Evolutionary conservation across 2,329 filamentous ascomycete species (phyloP).

Genomic region (Fusarium sarcochroum): DNA sequence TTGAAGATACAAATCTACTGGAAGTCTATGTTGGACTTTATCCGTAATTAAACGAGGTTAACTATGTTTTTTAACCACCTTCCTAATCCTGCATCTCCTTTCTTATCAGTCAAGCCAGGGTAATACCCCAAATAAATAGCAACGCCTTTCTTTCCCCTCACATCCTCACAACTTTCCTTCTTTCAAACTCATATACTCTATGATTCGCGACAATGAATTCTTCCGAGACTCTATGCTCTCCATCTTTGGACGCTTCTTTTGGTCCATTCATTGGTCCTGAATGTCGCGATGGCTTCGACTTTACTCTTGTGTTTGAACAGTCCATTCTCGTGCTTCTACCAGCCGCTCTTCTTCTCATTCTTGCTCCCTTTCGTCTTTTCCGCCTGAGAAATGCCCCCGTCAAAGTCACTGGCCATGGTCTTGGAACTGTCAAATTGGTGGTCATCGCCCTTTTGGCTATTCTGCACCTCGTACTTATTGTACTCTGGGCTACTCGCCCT

Average conservation of each 20-base stretch:
- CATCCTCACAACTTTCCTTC: not conserved
- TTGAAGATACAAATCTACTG: no score
- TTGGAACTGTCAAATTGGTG: conserved; percentile 50
- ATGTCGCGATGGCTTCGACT: conserved; percentile 63
- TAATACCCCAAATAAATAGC: conserved; percentile 8
- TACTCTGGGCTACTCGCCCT: conserved; percentile 50
- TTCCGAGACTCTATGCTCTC: conserved; percentile 36
- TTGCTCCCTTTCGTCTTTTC: conserved; percentile 51
- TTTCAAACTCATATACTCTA: conserved; percentile 1
- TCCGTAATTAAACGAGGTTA: no score
- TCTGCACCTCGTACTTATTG: conserved; percentile 53
- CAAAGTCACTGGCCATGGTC: conserved; percentile 44
- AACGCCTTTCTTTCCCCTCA: not conserved
- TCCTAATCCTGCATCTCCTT: conserved; percentile 25
- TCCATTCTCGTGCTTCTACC: conserved; percentile 53
- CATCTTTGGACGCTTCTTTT: conserved; percentile 46
- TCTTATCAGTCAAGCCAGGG: not conserved
- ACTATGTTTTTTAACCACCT: conserved; percentile 29
- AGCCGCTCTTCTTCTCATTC: conserved; percentile 50
- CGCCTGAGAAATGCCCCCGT: conserved; percentile 46
- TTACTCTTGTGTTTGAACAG: conserved; percentile 63
- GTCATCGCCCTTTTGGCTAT: conserved; percentile 47
- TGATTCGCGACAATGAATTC: conserved; percentile 43
- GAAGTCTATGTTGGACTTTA: no score
- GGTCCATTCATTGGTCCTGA: conserved; percentile 43